Evolutionary conservation across 805 yeast species (phyloP).

Genomic region (Lachancea thermotolerans): DNA sequence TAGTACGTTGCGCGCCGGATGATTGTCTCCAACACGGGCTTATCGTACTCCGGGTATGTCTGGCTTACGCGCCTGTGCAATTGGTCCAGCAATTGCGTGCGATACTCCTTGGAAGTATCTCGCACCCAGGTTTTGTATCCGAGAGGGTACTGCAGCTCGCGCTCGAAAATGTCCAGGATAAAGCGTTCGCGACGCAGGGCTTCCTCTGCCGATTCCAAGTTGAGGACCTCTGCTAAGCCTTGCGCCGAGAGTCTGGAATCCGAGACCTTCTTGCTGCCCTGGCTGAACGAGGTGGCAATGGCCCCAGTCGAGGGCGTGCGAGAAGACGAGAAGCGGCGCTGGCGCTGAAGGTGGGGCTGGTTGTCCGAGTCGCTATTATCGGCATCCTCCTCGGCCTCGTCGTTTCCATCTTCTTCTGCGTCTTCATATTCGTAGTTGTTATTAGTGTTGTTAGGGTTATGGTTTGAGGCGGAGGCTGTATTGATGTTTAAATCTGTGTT

Average conservation of each 20-base stretch:
- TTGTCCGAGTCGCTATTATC: constrained; percentile 3
- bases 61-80: constrained; percentile 42
- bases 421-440: constrained; percentile 2
- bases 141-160: constrained; percentile 59
- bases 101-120: constrained; percentile 53
- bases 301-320: constrained; percentile 6
- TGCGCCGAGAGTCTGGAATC: constrained; percentile 54
- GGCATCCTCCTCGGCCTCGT: constrained; percentile 9
- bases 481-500: background rate
- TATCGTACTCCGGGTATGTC: constrained; percentile 46
- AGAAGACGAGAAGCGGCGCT: constrained; percentile 7
- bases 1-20: constrained; percentile 77
- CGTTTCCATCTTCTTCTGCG: constrained; percentile 7
- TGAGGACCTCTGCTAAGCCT: constrained; percentile 47
- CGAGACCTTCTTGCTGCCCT: constrained; percentile 23
- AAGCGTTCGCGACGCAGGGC: constrained; percentile 50
- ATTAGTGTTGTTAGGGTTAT: background rate
- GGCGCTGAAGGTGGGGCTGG: constrained; percentile 3
- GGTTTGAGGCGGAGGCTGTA: background rate
- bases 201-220: constrained; percentile 43
- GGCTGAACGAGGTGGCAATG: background rate
- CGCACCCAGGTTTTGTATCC: constrained; percentile 83
- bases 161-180: constrained; percentile 45
- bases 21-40: constrained; percentile 56
- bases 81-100: constrained; percentile 44